Base-by-base conservation (phyloP, 108 stramenopile species). In the Parmales sp. region DNA sequence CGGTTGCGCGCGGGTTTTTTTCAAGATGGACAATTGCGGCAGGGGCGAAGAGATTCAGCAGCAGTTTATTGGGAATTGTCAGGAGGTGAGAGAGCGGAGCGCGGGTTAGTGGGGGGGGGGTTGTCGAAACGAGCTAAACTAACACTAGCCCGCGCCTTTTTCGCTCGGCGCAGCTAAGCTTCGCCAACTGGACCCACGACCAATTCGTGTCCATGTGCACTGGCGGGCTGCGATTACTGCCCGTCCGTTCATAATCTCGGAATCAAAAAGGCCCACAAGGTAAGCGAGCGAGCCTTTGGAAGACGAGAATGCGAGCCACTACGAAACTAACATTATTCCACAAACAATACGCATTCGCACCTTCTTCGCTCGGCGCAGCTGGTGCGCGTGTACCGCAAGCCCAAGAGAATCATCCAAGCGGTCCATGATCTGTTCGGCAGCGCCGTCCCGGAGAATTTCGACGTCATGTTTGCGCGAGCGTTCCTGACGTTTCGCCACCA, bases 221-320 rank as follows among this genome's bases (percentile, higher is more conserved):
- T 91, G 6, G 74, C 89, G 37, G 98, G 98, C 8, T 99, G 97
- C 63, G 98, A 99, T 78, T 99, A 99, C 67, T 80, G 87, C 29
- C 45, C 78, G 4, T 78, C 81, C 16, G 66, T 98, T 23, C 75
- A 76, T 11, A 92, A 94, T 0, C 82, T 98, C 64, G 99, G 96
- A 23, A 67, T 96, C 37, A 63, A 76, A 6, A 94, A 86, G 2
- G 96, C 95, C 2, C 69, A 88, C 44, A 74, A 84, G 41, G 41
- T 43, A 43, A 11, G 11, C 8, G 41, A 43, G 41, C 16, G 41
- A 11, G 41, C 16, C 11, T 43, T 16, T 43, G 11, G 16, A 11
- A 43, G 41, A 43, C 41, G 11, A 8, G 16, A 43, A 8, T 16
- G 16, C 11, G 41, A 16, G 16, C 11, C 8, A 11, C 11, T 43